Evolutionary conservation across 495 filamentous ascomycete species (phyloP), one percentile per base, ranked within the genome.

Genomic region (Arthonia radiata): DNA sequence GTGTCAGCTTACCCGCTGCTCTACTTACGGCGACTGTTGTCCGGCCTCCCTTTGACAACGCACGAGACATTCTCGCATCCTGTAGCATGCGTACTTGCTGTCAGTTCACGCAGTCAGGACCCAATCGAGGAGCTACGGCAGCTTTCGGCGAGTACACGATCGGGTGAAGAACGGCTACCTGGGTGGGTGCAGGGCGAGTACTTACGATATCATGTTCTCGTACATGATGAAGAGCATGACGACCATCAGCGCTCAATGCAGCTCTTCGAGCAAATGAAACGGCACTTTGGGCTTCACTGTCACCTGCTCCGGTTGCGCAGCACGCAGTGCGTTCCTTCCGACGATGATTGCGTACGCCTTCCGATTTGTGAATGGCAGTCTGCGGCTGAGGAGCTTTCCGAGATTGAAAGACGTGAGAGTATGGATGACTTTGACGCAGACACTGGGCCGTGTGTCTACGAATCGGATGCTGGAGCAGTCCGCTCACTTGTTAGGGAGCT

Each of bases 241-340:
- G 81, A 94, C 40, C 86, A 93, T 27, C 59, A 66, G 8, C 82
- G 80, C 44, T 89, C 71, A 17, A 89, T 75, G 42, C 62, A 61
- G 23, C 55, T 93, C 13, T 97, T 86, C 41, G 83, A 94, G 34
- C 75, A 90, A 43, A 97, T 97, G 86, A 94, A 94, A 48, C 64
- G 82, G 15, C 79, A 91, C 45, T 83, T 94, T 37, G 86, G 86
- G 3, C 52, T 97, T 13, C 81, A 94, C 45, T 97, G 86, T 44
- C 86, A 94, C 46, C 58, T 97, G 2, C 58, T 97, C 3, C 54
- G 86, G 21, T 52, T 97, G 13, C 63, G 83, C 37, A 80, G 74
- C 37, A 71, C 67, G 30, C 72, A 77, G 37, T 86, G 80, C 47
- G 67, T 80, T 11, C 69, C 78, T 19, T 80, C 79, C 1, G 89